phyloP scores from a whole-genome alignment of 2,329 filamentous ascomycete genomes.

The Penicillium sp. region DNA sequence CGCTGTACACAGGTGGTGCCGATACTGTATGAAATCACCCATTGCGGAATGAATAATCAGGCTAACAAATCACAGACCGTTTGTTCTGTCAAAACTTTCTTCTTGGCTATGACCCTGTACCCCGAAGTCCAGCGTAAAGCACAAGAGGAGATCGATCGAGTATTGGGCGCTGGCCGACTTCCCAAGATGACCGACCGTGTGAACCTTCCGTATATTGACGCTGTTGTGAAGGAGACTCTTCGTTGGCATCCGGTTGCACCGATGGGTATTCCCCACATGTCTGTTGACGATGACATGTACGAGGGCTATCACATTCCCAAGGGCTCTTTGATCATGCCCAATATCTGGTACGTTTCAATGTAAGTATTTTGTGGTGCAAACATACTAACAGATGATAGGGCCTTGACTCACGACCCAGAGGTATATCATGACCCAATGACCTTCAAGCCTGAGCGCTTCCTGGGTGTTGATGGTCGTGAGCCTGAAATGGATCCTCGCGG shows the following conservation, averaged over 20 bases:
- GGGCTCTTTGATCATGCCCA: conserved; percentile 26
- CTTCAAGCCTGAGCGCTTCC: conserved; percentile 49
- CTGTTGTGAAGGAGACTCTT: conserved; percentile 40
- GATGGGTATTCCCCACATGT: conserved; percentile 34
- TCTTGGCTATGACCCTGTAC: conserved; percentile 55
- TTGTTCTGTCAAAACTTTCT: conserved; percentile 44
- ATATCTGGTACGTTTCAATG: conserved; percentile 36
- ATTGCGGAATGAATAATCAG: neutral
- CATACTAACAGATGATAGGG: conserved; percentile 25
- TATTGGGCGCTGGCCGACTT: conserved; percentile 34
- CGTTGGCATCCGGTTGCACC: conserved; percentile 39
- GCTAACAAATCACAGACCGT: conserved; percentile 38
- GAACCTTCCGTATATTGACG: conserved; percentile 39
- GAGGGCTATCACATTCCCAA: conserved; percentile 35
- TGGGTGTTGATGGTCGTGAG: conserved; percentile 27
- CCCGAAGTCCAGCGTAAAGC: conserved; percentile 54
- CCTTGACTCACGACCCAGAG: conserved; percentile 39
- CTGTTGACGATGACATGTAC: conserved; percentile 27
- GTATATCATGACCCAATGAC: conserved; percentile 37
- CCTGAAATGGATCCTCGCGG: conserved; percentile 41
- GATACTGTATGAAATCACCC: conserved; percentile 35
- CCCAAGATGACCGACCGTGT: conserved; percentile 40
- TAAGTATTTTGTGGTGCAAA: neutral
- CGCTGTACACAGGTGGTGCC: conserved; percentile 45
- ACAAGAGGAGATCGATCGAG: conserved; percentile 45